Percentiles rank a stretch among this genome's conserved stretches.
Evolutionary conservation across 208 protist species (phyloP).

Genomic region (Vickermania spadyakhi): DNA sequence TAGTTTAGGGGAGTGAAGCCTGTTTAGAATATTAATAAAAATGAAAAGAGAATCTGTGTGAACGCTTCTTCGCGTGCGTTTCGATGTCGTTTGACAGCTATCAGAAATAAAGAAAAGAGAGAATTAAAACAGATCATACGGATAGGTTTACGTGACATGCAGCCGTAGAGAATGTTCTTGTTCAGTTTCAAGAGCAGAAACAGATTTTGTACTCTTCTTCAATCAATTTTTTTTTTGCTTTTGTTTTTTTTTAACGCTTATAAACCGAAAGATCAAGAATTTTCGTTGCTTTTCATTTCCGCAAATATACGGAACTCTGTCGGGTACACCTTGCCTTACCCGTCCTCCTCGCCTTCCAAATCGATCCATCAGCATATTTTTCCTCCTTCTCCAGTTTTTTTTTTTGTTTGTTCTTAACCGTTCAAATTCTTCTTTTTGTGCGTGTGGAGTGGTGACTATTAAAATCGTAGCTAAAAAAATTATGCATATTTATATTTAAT

Average conservation of each 20-base stretch:
- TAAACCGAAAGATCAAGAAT: background rate
- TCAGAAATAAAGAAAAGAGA: no score
- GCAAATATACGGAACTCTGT: no score
- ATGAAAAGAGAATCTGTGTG: constrained; percentile 7
- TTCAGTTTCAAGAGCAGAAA: background rate
- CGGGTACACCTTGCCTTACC: no score
- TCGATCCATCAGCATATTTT: no score
- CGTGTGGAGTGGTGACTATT: background rate
- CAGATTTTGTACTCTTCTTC: constrained; percentile 5
- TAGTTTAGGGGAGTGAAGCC: background rate
- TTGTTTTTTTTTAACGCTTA: constrained; percentile 2
- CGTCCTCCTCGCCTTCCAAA: no score
- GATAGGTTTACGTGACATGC: no score
- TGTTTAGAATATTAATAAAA: background rate
- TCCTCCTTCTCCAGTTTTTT: no score
- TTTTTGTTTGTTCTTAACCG: background rate
- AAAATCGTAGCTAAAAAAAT: background rate
- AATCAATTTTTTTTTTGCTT: constrained; percentile 8
- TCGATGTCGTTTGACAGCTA: no score
- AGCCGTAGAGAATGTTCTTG: no score
- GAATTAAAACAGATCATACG: no score
- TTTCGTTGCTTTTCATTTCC: no score
- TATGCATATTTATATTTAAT: background rate
- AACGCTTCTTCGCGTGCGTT: no score
- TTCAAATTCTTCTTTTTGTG: background rate